Base-by-base conservation (phyloP, 495 filamentous ascomycete species). In the Penicillium manginii region DNA sequence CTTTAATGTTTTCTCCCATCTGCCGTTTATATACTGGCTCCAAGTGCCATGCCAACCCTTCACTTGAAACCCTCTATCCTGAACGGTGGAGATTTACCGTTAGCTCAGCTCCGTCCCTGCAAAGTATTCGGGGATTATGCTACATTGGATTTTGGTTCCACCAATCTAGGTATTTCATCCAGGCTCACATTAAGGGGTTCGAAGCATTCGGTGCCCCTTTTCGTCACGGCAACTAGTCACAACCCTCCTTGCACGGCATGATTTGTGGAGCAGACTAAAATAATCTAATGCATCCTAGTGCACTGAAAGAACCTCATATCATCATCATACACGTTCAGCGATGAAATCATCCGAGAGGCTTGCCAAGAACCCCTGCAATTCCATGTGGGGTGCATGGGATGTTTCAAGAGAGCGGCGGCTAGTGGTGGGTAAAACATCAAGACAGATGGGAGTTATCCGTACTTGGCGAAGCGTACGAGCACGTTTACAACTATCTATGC, bases 361-460 rank as follows among this genome's bases (percentile, higher is more conserved):
- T 64, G 58, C 58, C 58, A 57, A 60, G 58, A 46, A 17, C 49
- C 48, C 61, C 45, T 57, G 19, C 18, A 55, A 57, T 60, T 61
- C 58, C 45, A 40, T 52, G 58, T 61, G 61, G 50, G 54, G 54
- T 5, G 23, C 14, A 56, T 3, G 29, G 57, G 19, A n/a, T 52
- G 61, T 63, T 63, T 63, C 61, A 56, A 55, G 19, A 3, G 19
- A 47, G 4, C 45, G 21, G 21, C 11, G 22, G 15, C 19, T 14
- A 14, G 45, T 15, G 19, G 9, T 22, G 45, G 22, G 19, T 47
- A 47, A 47, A 19, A 47, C 45, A 47, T 26, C 11, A 26, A 47
- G 15, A 29, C 9, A 1, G 26, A 29, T 29, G 26, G 26, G 26
- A 29, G 26, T 4, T 29, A 29, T 29, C 9, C 26, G 2, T 29